phyloP scores from a whole-genome alignment of 768 basidiomycete genomes.

The Collybia nuda region DNA sequence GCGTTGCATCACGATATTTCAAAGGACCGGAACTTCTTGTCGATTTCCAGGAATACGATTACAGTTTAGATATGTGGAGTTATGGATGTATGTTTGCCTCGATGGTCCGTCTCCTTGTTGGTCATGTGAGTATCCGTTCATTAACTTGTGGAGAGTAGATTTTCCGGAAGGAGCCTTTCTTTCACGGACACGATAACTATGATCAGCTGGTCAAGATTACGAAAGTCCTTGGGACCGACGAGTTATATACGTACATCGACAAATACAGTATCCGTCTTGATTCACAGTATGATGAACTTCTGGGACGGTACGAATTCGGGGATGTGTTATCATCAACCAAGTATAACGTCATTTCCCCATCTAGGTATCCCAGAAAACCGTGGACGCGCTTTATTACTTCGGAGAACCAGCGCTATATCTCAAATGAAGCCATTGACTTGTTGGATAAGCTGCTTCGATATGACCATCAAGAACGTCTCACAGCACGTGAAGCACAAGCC shows the following conservation, averaged over 20 bases:
- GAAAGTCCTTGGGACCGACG: slow-evolving; percentile 96
- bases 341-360: slow-evolving; percentile 6
- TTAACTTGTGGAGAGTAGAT: slow-evolving; percentile 45
- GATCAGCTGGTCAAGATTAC: slow-evolving; percentile 98
- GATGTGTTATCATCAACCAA: slow-evolving; percentile 3
- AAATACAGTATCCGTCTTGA: slow-evolving; percentile 96
- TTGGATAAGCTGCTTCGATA: slow-evolving; percentile 94
- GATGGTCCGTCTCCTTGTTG: slow-evolving; percentile 59
- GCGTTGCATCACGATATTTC: slow-evolving; percentile 96
- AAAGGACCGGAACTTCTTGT: slow-evolving; percentile 96
- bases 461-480: slow-evolving; percentile 95
- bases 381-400: slow-evolving; percentile 96
- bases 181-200: slow-evolving; percentile 99
- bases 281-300: slow-evolving; percentile 92
- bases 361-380: slow-evolving; percentile 87
- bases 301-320: slow-evolving; percentile 62
- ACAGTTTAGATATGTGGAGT: slow-evolving; percentile 98
- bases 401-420: slow-evolving; percentile 94
- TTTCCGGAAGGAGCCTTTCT: slow-evolving; percentile 98
- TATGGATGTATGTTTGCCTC: slow-evolving; percentile 99
- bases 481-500: slow-evolving; percentile 88
- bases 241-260: slow-evolving; percentile 88
- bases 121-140: slow-evolving; percentile 1
- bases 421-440: slow-evolving; percentile 95
- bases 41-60: slow-evolving; percentile 98